Evolutionary conservation across 495 filamentous ascomycete species (phyloP).

Genomic region (Lindgomyces ingoldianus): DNA sequence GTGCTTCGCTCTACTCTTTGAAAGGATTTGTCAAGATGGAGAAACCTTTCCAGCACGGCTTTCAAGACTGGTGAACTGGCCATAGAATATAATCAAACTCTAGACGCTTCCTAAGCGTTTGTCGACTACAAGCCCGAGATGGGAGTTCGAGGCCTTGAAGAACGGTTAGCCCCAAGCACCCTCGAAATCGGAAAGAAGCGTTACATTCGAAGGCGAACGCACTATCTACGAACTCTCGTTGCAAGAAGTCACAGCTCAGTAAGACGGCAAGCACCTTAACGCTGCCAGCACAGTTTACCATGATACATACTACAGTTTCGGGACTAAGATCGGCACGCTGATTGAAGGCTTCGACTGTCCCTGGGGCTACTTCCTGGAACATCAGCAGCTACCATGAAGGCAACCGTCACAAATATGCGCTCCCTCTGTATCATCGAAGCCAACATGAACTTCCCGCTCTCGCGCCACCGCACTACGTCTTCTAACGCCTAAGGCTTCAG

Average conservation of each 20-base stretch:
- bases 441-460: constrained; percentile 23
- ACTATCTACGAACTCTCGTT: constrained; percentile 35
- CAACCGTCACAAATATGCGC: constrained; percentile 11
- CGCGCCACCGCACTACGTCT: constrained; percentile 15
- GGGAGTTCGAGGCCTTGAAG: constrained; percentile 47
- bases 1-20: constrained; percentile 43
- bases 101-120: constrained; percentile 40
- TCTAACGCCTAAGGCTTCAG: constrained; percentile 23
- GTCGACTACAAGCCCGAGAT: constrained; percentile 44
- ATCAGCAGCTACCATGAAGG: constrained; percentile 12
- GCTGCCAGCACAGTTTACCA: constrained; percentile 29
- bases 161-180: constrained; percentile 46
- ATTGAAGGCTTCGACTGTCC: constrained; percentile 33
- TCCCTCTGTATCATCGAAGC: constrained; percentile 33
- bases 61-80: constrained; percentile 46
- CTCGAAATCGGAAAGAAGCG: constrained; percentile 39
- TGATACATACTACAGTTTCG: constrained; percentile 30
- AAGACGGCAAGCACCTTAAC: constrained; percentile 30
- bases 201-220: constrained; percentile 32
- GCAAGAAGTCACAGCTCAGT: constrained; percentile 34
- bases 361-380: constrained; percentile 20
- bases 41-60: constrained; percentile 43
- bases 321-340: constrained; percentile 14
- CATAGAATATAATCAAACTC: constrained; percentile 31
- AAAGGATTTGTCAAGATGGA: constrained; percentile 46